These are phyloP conservation scores for Nakazawaea holstii DNA, from an alignment of 805 yeast genomes.

Conservation along the genomic window DNA sequence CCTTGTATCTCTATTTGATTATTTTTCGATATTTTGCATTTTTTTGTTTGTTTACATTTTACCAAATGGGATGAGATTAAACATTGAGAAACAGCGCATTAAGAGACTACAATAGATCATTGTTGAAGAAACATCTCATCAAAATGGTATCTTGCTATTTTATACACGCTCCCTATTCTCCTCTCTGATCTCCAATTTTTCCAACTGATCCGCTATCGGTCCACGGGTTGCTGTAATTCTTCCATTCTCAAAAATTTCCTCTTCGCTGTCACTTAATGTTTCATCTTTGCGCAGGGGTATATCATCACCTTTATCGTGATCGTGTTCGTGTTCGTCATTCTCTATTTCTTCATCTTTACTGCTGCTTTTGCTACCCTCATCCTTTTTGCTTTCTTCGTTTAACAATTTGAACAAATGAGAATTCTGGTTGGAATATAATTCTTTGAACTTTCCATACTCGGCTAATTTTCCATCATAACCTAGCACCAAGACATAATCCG, in stretches of 20 bases:
- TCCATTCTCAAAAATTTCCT: conserved; percentile 4
- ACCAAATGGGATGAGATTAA: background rate
- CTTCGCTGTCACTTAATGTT: background rate
- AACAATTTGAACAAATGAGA: conserved; percentile 27
- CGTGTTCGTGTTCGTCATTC: conserved; percentile 11
- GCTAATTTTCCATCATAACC: conserved; percentile 74
- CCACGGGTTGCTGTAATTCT: conserved; percentile 1
- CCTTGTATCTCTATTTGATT: background rate
- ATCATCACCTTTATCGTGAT: conserved; percentile 10
- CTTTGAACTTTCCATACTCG: conserved; percentile 67
- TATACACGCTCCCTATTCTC: conserved; percentile 6
- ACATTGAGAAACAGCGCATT: background rate
- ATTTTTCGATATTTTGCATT: background rate
- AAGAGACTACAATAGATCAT: background rate
- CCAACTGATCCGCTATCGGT: conserved; percentile 1
- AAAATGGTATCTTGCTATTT: background rate
- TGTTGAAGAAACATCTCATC: background rate
- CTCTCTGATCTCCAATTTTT: background rate
- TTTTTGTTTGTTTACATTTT: conserved; percentile 8
- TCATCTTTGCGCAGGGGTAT: conserved; percentile 9
- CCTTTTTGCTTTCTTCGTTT: conserved; percentile 21
- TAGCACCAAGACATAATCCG: conserved; percentile 76
- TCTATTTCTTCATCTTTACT: conserved; percentile 7
- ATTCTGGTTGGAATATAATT: conserved; percentile 38
- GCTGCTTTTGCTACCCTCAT: conserved; percentile 9